These are phyloP conservation scores for Teunomyces tritomae DNA, from an alignment of 805 yeast species.

Conservation along the genomic window DNA sequence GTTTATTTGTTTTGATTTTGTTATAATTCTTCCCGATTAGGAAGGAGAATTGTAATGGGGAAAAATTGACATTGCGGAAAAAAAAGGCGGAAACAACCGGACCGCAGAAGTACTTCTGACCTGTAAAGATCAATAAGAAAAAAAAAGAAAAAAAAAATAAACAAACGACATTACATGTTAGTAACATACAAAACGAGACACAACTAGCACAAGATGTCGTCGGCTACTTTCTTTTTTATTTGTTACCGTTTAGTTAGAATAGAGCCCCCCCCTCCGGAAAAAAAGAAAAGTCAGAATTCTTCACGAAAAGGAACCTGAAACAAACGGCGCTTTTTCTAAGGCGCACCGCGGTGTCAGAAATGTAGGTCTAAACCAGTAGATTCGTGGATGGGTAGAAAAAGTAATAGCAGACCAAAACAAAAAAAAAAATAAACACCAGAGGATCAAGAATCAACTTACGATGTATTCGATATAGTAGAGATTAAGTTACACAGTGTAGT, in stretches of 20 bases:
- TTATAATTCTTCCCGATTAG: slow-evolving; percentile 3
- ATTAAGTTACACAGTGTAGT: background rate
- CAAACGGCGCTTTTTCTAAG: background rate
- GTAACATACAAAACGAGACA: too few relatives aligned
- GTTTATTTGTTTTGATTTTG: background rate
- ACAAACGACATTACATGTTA: too few relatives aligned
- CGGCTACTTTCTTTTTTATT: too few relatives aligned
- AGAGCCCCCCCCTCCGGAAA: background rate
- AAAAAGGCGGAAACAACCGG: background rate
- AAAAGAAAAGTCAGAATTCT: background rate
- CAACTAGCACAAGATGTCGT: too few relatives aligned
- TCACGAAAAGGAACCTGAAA: background rate
- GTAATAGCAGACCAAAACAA: background rate
- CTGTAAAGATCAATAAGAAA: background rate
- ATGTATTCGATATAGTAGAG: too few relatives aligned
- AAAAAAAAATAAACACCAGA: background rate
- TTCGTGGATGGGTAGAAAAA: too few relatives aligned
- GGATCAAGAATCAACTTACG: background rate
- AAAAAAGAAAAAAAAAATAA: background rate
- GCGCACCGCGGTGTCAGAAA: background rate
- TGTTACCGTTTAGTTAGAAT: too few relatives aligned
- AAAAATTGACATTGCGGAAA: background rate
- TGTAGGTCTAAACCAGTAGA: too few relatives aligned
- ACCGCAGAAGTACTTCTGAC: background rate
- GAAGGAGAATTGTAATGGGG: background rate